Conservation (phyloP, 805 yeast species). For the Lachancea quebecensis region DNA sequence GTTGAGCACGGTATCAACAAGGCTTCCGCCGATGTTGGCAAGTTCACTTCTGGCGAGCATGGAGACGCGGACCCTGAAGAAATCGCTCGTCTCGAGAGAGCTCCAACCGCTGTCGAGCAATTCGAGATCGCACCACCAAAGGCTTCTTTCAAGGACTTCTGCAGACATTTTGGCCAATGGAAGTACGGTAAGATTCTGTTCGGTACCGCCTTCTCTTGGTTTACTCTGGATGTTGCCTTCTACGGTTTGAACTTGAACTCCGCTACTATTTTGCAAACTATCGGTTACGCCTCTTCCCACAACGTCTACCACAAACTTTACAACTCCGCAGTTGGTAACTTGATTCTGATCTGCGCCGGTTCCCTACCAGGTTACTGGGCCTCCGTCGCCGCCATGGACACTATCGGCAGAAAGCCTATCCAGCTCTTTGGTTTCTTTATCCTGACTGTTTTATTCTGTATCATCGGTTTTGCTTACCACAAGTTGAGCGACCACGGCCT, state of each 20-base stretch:
- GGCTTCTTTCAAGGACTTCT: slow-evolving; percentile 74
- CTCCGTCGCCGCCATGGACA: slow-evolving; percentile 72
- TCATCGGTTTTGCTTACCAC: slow-evolving; percentile 79
- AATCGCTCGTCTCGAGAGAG: slow-evolving; percentile 38
- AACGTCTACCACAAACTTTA: slow-evolving; percentile 66
- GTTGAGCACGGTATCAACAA: slow-evolving; percentile 52
- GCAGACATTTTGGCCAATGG: slow-evolving; percentile 74
- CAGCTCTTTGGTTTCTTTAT: slow-evolving; percentile 71
- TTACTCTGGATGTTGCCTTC: slow-evolving; percentile 81
- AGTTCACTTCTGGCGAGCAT: slow-evolving; percentile 42
- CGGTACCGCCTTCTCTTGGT: slow-evolving; percentile 93
- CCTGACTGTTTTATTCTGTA: slow-evolving; percentile 66
- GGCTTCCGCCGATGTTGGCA: slow-evolving; percentile 53
- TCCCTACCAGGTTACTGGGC: slow-evolving; percentile 92
- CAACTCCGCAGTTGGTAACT: slow-evolving; percentile 84
- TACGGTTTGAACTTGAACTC: slow-evolving; percentile 85
- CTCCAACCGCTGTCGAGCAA: slow-evolving; percentile 44
- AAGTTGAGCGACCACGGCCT: slow-evolving; percentile 58
- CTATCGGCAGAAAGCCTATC: slow-evolving; percentile 76
- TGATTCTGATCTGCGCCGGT: slow-evolving; percentile 91
- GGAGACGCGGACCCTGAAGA: slow-evolving; percentile 48
- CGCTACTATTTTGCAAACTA: slow-evolving; percentile 69
- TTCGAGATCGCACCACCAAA: slow-evolving; percentile 50
- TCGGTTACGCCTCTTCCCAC: slow-evolving; percentile 70
- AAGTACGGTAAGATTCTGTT: slow-evolving; percentile 73